Base-by-base conservation (phyloP, 805 yeast genomes). In the Candida patagonica region DNA sequence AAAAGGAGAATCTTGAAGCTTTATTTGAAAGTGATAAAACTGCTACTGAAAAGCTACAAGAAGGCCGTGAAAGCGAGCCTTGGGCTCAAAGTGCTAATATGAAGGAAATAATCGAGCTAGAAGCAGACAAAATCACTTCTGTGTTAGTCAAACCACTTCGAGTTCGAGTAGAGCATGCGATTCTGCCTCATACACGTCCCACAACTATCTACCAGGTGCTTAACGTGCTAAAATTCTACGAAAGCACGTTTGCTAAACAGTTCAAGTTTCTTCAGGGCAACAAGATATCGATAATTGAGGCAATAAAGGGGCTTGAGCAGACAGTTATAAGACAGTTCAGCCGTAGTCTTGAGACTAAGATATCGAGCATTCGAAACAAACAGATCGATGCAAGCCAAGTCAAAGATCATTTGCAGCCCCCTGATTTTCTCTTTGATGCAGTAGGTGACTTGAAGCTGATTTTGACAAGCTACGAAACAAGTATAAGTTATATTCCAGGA, bases 381-480 rank as follows among this genome's bases (percentile, higher is more conserved):
- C 65, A 41, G 56, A 57, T 27, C 44, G 69, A 13, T 56, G 55
- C 33, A 38, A 70, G 69, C 12, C 23, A 26, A 3, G 24, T 33
- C 5, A 7, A 33, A 20, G 12, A 24, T 19, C 84, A 84, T 44
- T 62, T 83, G 17, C 73, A 79, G 44, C 78, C 94, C 4, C 95
- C 96, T 0, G 94, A 83, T 44, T 88, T 94, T 87, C 61, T 83
- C 17, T 64, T 72, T 36, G 79, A 74, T n/a, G 76, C 79, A 48
- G 68, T 80, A 35, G 63, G 74, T 0, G 80, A 75, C 12, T 63
- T 81, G 22, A 65, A 79, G 42, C 74, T 75, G 1, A 58, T 84
- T 1, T 68, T 81, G 45, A 76, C 74, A 21, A 56, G 61, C 26
- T 61, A 61, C 37, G 67, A 64, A 35, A 42, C 55, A 13, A 57